phyloP scores from a whole-genome alignment of 352 stramenopile genomes.

The Aphanomyces astaci region DNA sequence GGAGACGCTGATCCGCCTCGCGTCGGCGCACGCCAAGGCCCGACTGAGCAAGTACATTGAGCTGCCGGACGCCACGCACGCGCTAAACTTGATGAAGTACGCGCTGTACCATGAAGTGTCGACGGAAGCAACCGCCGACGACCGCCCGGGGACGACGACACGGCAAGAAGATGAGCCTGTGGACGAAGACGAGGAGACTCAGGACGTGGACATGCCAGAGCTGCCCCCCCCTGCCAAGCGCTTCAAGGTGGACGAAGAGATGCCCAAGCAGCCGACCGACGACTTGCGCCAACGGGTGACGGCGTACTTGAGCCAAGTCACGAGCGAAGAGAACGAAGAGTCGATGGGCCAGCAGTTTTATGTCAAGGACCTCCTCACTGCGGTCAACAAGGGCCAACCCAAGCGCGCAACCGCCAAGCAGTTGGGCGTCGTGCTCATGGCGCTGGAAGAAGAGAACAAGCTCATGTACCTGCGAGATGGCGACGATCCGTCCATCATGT shows the following conservation, averaged over 20 bases:
- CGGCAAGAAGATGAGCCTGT: not conserved
- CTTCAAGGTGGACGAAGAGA: not conserved
- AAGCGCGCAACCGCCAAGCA: slow-evolving; percentile 51
- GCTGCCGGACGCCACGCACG: slow-evolving; percentile 71
- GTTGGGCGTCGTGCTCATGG: slow-evolving; percentile 58
- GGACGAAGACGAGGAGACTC: not conserved
- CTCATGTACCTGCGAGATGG: slow-evolving; percentile 84
- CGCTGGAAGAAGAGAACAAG: slow-evolving; percentile 83
- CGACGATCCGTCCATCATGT: slow-evolving; percentile 65
- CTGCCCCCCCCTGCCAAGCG: not conserved
- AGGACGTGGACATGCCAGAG: not conserved
- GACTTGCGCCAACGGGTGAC: not conserved
- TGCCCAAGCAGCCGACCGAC: slow-evolving; percentile 31
- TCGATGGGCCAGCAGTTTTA: slow-evolving; percentile 57
- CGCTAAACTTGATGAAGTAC: slow-evolving; percentile 96
- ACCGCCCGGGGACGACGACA: slow-evolving; percentile 15
- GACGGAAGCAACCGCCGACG: slow-evolving; percentile 5
- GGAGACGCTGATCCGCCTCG: slow-evolving; percentile 99
- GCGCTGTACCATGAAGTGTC: slow-evolving; percentile 95
- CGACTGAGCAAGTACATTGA: slow-evolving; percentile 87
- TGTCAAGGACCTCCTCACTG: slow-evolving; percentile 19
- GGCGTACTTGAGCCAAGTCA: slow-evolving; percentile 10
- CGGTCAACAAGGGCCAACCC: slow-evolving; percentile 49
- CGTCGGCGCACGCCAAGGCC: slow-evolving; percentile 96
- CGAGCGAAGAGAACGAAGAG: slow-evolving; percentile 33